These are phyloP conservation scores for Trichosanthes truncata DNA, from an alignment of 306 rosid genomes.

Conservation along the genomic window DNA sequence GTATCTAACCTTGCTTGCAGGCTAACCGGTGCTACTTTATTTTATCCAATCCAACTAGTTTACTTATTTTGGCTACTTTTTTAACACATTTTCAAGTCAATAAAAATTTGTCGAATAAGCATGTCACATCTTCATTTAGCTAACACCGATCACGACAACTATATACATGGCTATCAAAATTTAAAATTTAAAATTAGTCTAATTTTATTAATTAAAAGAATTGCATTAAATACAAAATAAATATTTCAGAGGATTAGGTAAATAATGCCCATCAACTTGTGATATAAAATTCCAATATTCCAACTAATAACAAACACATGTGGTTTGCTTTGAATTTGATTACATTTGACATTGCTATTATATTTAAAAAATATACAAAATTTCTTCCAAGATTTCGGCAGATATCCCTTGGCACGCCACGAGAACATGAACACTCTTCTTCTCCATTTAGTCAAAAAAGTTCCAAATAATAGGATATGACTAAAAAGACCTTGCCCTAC, in stretches of 20 bases:
- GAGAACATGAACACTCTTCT: neutral
- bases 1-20: neutral
- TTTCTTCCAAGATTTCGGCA: slow-evolving; percentile 3
- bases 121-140: neutral
- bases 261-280: neutral
- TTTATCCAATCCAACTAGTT: too few relatives aligned
- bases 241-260: neutral
- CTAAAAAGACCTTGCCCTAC: neutral
- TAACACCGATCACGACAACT: neutral
- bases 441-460: neutral
- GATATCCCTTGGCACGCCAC: neutral
- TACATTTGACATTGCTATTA: neutral
- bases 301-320: neutral
- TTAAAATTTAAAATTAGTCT: too few relatives aligned
- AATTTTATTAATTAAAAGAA: neutral
- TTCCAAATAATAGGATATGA: neutral
- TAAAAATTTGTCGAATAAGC: neutral
- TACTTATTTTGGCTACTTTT: neutral
- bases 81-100: too few relatives aligned
- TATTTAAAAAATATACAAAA: neutral
- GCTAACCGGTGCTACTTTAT: neutral
- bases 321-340: neutral
- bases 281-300: neutral
- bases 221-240: neutral
- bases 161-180: too few relatives aligned